Percentiles rank a stretch among this genome's conserved stretches.
Evolutionary conservation across 2,329 filamentous ascomycete genomes (phyloP).

Genomic region (Xylariaceae sp.): DNA sequence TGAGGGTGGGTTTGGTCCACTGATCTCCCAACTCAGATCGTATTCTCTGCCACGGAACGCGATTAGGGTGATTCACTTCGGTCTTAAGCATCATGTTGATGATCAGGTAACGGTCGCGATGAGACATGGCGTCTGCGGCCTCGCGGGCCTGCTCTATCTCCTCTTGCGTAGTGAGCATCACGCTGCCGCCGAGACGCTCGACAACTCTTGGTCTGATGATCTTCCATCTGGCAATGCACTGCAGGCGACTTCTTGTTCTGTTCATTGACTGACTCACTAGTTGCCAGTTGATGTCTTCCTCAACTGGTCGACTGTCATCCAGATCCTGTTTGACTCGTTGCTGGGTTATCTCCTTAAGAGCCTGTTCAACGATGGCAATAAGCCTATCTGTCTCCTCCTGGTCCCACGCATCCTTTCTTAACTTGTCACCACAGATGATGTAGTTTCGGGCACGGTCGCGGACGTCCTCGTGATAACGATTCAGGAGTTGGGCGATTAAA

Average conservation of each 20-base stretch:
- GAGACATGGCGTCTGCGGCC: conserved; percentile 24
- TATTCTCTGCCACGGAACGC: conserved; percentile 31
- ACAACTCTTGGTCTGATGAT: conserved; percentile 32
- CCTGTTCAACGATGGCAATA: conserved; percentile 47
- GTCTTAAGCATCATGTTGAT: conserved; percentile 25
- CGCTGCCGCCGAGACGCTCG: conserved; percentile 24
- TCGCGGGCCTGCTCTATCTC: conserved; percentile 29
- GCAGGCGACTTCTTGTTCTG: conserved; percentile 56
- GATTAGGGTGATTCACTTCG: conserved; percentile 24
- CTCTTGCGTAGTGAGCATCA: conserved; percentile 17
- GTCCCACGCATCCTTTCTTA: conserved; percentile 53
- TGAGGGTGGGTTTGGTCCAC: conserved; percentile 26
- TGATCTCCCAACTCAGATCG: conserved; percentile 13
- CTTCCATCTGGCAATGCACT: conserved; percentile 66
- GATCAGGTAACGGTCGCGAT: conserved; percentile 27
- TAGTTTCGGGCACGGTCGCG: conserved; percentile 68
- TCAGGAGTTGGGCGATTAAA: conserved; percentile 55
- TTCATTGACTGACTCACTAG: conserved; percentile 58
- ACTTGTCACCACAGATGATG: conserved; percentile 51
- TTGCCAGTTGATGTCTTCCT: conserved; percentile 61
- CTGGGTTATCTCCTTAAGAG: conserved; percentile 44
- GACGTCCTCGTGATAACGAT: conserved; percentile 59
- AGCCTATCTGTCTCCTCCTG: conserved; percentile 54
- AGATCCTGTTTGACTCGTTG: conserved; percentile 30
- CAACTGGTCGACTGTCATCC: conserved; percentile 35